These are phyloP conservation scores for Xylaria polymorpha DNA, from an alignment of 2,329 filamentous ascomycete genomes.

Conservation along the genomic window DNA sequence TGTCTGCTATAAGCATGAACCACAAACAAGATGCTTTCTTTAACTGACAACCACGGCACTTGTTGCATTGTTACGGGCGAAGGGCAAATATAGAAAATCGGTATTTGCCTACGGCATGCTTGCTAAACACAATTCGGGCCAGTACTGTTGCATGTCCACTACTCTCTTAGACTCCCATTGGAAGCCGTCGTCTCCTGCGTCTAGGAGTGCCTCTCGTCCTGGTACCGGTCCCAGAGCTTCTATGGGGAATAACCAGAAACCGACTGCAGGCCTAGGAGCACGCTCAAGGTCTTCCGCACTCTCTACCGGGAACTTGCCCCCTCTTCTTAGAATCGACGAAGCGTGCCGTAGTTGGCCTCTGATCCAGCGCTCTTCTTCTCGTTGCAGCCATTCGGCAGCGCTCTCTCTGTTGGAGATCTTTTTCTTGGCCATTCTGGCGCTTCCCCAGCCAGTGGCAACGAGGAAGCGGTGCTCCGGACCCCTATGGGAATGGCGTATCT, in stretches of 20 bases:
- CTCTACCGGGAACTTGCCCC: slow-evolving; percentile 26
- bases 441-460: slow-evolving; percentile 9
- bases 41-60: no score
- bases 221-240: slow-evolving; percentile 27
- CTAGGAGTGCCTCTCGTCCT: background rate
- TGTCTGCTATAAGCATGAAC: no score
- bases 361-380: slow-evolving; percentile 21
- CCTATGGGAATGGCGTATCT: background rate
- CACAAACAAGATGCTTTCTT: no score
- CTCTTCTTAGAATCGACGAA: background rate
- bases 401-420: slow-evolving; percentile 17
- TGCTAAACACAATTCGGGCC: slow-evolving; percentile 28
- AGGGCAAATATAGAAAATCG: no score
- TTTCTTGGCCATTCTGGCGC: background rate
- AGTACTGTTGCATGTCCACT: slow-evolving; percentile 29
- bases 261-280: slow-evolving; percentile 28
- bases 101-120: slow-evolving; percentile 2
- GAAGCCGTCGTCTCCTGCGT: background rate
- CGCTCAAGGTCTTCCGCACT: slow-evolving; percentile 25
- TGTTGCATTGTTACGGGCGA: no score
- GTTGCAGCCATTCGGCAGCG: slow-evolving; percentile 17
- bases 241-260: slow-evolving; percentile 35
- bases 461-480: slow-evolving; percentile 17
- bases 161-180: slow-evolving; percentile 14
- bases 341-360: background rate